Base-by-base conservation (phyloP, 805 yeast genomes). In the Candida manassasensis region DNA sequence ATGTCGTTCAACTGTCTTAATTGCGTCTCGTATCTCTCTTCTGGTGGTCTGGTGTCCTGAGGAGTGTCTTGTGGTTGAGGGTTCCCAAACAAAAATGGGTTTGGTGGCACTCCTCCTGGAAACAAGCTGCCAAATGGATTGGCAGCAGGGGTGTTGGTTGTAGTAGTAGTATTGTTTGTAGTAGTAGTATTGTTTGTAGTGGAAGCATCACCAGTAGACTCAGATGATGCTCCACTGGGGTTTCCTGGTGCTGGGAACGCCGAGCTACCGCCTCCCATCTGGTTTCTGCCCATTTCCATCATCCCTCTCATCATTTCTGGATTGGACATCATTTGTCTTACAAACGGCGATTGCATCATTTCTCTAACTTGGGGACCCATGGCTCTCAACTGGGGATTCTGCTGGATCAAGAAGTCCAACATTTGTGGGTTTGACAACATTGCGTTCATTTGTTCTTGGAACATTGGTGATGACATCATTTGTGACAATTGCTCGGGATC, bases 281-380 rank as follows among this genome's bases (percentile, higher is more conserved):
- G 57, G 49, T 63, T 59, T 49, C 80, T 69, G 39, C 81, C 81
- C 75, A 87, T 71, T 44, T 77, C 76, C 84, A 87, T 77, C 77
- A 84, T 80, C 38, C 78, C 78, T 52, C 96, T 75, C 73, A 88
- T 67, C 73, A 81, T 74, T 45, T 85, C 86, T 3, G 97, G 97
- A 55, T 90, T 86, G n/a, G 63, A 40, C 52, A 67, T 40, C 71
- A 67, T 65, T 51, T 79, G 81, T 59, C 96, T 77, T 55, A 89
- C 79, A 53, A 77, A 73, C 11, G 90, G 95, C 53, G 82, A 79
- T 58, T 84, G 95, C 49, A 90, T 61, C 80, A 88, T 71, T 55
- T 84, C 78, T 52, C 96, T 75, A 15, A 84, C 89, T 54, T 83
- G 86, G 6, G 96, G 96, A 9, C 95, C 95, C 88, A 86, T 76